Evolutionary conservation across 331 rosid genomes (phyloP).

Genomic region (Saraca asoca): DNA sequence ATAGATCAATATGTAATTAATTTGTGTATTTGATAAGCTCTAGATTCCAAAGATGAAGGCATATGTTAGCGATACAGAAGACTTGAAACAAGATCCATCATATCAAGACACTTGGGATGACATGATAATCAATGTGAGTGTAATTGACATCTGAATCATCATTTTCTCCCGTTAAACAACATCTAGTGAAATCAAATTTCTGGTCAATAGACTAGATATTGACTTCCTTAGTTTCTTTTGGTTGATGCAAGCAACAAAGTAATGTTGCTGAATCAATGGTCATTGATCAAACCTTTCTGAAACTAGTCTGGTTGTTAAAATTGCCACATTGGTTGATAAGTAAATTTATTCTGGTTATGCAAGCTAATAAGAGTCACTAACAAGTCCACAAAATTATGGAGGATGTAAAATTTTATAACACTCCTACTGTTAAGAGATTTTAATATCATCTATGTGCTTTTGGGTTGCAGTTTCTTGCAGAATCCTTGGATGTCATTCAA

Average conservation of each 20-base stretch:
- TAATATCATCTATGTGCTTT: constrained; percentile 42
- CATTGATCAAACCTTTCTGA: constrained; percentile 28
- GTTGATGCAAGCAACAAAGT: constrained; percentile 23
- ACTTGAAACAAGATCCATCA: constrained; percentile 85
- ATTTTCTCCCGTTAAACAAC: constrained; percentile 2
- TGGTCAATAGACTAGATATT: constrained; percentile 18
- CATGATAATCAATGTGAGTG: constrained; percentile 87
- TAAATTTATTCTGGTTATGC: constrained; percentile 29
- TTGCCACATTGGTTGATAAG: constrained; percentile 11
- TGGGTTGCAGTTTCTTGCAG: constrained; percentile 83
- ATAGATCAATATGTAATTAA: constrained; percentile 52
- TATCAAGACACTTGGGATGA: constrained; percentile 99
- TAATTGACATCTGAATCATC: constrained; percentile 29
- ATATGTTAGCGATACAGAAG: constrained; percentile 92
- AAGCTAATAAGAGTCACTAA: constrained; percentile 7
- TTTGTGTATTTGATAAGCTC: constrained; percentile 74
- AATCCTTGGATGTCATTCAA: constrained; percentile 94
- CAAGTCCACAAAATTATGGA: constrained; percentile 15
- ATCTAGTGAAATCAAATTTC: constrained; percentile 25
- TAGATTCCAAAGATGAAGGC: constrained; percentile 99
- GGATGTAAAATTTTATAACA: constrained; percentile 24
- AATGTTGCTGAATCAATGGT: background rate
- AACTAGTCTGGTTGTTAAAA: constrained; percentile 12
- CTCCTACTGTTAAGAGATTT: constrained; percentile 22
- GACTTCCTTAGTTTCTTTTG: constrained; percentile 16